Evolutionary conservation across 2,329 filamentous ascomycete genomes (phyloP), one percentile per base, ranked within the genome.

Genomic region (Thelonectria rubi): DNA sequence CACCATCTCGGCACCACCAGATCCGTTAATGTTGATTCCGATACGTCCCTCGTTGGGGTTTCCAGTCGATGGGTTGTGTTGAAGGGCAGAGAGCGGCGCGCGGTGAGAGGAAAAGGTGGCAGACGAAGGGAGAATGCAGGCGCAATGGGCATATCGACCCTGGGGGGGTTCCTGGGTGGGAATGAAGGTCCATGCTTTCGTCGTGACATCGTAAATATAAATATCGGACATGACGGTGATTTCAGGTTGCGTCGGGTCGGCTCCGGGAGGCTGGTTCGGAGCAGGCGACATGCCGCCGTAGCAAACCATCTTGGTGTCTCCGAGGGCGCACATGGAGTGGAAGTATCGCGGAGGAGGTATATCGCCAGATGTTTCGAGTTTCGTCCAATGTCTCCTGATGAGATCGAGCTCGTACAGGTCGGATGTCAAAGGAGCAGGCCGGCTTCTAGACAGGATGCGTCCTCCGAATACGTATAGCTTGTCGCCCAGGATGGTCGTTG

Each of bases 141-240:
- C 95, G 76, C 95, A 99, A 75, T 99, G 95, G 2, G 95, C 95
- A 78, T 99, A 99, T 60, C 95, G 88, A 40, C 95, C 95, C 77
- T 98, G 93, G 0, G 95, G 95, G 0, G 92, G 84, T 58, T 97
- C 93, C 48, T 88, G 85, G 0, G 93, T 89, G 1, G 89, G 86
- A 45, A 99, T 88, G 63, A 89, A 92, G 18, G 91, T 94, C 95
- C 95, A 99, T 49, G 85, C 90, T 71, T 86, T 89, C 0, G 90
- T 91, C 1, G 87, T 84, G 2, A 95, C 92, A 75, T 99, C 94
- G 76, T 93, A 98, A 32, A 99, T 92, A 77, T 98, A 92, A 57
- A 98, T 93, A 78, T 99, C 95, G 7, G 94, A 97, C 94, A 99
- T 97, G 58, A 98, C 95, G 2, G 93, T 90, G 5, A 98, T 92